A percentile compares a stretch with the other conserved stretches of the same genome.
Evolutionary conservation across 2,329 filamentous ascomycete species (phyloP).

Genomic region (Dendrostoma leiphaemia): DNA sequence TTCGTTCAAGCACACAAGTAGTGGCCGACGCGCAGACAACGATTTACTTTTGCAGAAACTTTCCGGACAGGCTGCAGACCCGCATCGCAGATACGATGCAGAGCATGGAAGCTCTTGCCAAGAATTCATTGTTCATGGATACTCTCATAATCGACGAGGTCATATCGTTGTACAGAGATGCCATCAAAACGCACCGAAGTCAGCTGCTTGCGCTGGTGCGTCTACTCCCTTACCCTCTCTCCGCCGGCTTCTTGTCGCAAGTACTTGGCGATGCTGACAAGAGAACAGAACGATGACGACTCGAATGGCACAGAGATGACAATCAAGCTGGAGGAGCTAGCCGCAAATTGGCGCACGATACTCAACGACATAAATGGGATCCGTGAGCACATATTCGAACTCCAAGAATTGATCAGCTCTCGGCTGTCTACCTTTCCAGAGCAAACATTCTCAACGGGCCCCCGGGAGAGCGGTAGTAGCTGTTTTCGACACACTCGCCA

Average conservation of each 20-base stretch:
- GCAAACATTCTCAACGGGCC: neutral
- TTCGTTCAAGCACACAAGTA: conserved; percentile 9
- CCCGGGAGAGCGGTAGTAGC: neutral
- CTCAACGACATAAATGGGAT: conserved; percentile 9
- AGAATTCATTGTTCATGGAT: conserved; percentile 16
- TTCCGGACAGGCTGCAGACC: conserved; percentile 8
- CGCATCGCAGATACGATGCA: conserved; percentile 12
- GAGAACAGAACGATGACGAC: conserved; percentile 13
- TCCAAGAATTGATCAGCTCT: conserved; percentile 7
- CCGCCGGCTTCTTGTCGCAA: neutral
- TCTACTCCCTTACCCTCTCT: neutral
- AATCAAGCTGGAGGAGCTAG: conserved; percentile 14
- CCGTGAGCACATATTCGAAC: conserved; percentile 12
- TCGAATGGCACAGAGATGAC: conserved; percentile 10
- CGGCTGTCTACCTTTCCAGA: neutral
- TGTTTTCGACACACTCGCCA: conserved; percentile 14
- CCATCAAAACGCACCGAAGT: conserved; percentile 13
- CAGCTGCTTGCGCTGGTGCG: conserved; percentile 16
- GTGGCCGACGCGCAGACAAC: conserved; percentile 12
- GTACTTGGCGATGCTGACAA: neutral
- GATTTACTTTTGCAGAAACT: conserved; percentile 14
- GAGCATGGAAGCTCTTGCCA: conserved; percentile 14
- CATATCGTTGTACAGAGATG: conserved; percentile 16
- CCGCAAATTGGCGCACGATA: conserved; percentile 14
- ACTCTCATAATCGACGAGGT: conserved; percentile 18